Conservation (phyloP, 495 filamentous ascomycete genomes). For the Amphirosellinia nigrospora region DNA sequence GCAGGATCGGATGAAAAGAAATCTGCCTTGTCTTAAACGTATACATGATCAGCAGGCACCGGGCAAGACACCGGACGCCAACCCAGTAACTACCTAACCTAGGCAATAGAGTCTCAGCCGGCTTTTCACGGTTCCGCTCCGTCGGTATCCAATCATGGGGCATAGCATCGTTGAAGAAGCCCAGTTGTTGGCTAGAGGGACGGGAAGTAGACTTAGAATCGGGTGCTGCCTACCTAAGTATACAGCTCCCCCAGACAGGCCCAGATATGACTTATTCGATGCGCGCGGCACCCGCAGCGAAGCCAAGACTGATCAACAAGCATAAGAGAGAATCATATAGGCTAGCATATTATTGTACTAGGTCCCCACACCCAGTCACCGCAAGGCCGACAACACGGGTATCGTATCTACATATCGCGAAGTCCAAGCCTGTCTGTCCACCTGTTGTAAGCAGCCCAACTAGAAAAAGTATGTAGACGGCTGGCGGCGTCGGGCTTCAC, state of each 20-base stretch:
- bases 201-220: conserved; percentile 4
- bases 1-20: background rate
- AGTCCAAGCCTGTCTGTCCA: background rate
- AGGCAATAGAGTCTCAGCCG: background rate
- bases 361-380: background rate
- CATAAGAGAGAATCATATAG: conserved; percentile 11
- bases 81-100: no score
- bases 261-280: background rate
- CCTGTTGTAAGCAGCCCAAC: background rate
- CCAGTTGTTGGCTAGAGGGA: conserved; percentile 4
- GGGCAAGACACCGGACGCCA: background rate
- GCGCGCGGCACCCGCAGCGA: background rate
- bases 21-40: conserved; percentile 12
- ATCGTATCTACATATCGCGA: background rate
- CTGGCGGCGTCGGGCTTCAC: background rate
- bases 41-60: background rate
- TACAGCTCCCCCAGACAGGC: background rate
- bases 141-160: conserved; percentile 39
- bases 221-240: no score
- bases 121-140: conserved; percentile 27
- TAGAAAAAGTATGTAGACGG: background rate
- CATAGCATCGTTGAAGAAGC: background rate
- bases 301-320: background rate
- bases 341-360: background rate
- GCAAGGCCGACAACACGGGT: background rate